Evolutionary conservation across 768 basidiomycete species (phyloP), one percentile per base, ranked within the genome.

Genomic region (Tricholoma hemisulphureum): DNA sequence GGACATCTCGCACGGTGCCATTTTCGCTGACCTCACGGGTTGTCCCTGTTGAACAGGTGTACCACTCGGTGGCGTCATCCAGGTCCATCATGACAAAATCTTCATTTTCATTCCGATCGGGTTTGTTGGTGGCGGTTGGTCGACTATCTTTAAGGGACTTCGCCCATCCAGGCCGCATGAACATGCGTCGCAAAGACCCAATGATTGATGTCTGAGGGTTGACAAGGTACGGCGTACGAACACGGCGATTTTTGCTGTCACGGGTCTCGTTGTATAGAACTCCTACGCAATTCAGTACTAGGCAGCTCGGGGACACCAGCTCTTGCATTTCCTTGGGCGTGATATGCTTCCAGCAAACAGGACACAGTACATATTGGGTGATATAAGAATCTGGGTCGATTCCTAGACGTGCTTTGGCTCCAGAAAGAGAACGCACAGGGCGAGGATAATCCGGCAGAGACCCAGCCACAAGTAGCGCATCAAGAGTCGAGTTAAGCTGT

Each of bases 391-490:
- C 57, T 18, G 57, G 51, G 48, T 58, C 51, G 24, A 58, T 53
- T 1, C 28, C 57, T 5, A 58, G 51, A 1, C 43, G 13, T 32
- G 2, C 5, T 20, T 20, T 1, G 1, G 66, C 66, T 20, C 58
- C 61, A 21, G 54, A 45, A 43, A 68, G 57, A 6, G 64, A 64
- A 9, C 54, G 48, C 48, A 64, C 66, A 20, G 66, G 64, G 24
- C 37, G 50, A 13, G 60, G 63, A 20, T 28, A 10, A 2, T 16
- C 23, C 2, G 63, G 63, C 29, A 64, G 58, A 7, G 24, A 32
- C 18, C 50, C 55, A n/a, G 61, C 63, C 39, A 43, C 43, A 2
- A 28, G 8, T 11, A 63, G 58, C 4, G 34, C 24, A 16, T 59
- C 31, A 6, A 63, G 48, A 51, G 56, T 51, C 2, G 8, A 18